Evolutionary conservation across 2,329 filamentous ascomycete species (phyloP).

Genomic region (Pyrenophora graminea): DNA sequence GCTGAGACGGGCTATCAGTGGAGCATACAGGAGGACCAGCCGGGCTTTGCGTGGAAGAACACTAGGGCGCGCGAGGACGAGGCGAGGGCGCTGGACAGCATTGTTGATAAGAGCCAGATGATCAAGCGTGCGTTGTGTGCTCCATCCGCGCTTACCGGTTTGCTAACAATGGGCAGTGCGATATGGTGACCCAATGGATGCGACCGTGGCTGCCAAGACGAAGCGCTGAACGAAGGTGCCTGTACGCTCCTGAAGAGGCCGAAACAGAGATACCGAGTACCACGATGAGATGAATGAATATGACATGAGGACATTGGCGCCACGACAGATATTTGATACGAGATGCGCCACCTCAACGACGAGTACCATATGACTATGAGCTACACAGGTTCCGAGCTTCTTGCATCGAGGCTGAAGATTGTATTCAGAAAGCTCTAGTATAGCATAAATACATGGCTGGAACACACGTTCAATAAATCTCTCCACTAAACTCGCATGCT

Average conservation of each 20-base stretch:
- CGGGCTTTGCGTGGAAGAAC: conserved; percentile 47
- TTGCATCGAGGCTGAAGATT: background rate
- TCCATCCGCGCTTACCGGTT: background rate
- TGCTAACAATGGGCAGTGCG: conserved; percentile 30
- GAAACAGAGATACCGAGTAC: too few relatives aligned
- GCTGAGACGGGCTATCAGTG: conserved; percentile 45
- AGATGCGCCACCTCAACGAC: background rate
- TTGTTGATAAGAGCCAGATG: conserved; percentile 41
- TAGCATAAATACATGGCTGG: background rate
- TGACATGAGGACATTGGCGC: too few relatives aligned
- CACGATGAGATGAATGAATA: background rate
- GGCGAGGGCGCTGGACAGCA: conserved; percentile 38
- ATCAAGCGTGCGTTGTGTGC: conserved; percentile 36
- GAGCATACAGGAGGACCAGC: conserved; percentile 43
- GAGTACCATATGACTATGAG: background rate
- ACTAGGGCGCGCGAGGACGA: conserved; percentile 44
- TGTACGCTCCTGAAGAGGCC: too few relatives aligned
- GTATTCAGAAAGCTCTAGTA: background rate
- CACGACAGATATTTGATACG: background rate
- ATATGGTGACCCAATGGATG: conserved; percentile 45
- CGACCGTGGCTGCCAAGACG: conserved; percentile 30
- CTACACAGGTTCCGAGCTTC: background rate
- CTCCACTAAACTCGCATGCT: background rate
- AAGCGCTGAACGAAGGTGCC: conserved; percentile 28
- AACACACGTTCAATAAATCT: background rate